Conservation (phyloP, 495 filamentous ascomycete genomes). For the Astrocystis sublimbata region DNA sequence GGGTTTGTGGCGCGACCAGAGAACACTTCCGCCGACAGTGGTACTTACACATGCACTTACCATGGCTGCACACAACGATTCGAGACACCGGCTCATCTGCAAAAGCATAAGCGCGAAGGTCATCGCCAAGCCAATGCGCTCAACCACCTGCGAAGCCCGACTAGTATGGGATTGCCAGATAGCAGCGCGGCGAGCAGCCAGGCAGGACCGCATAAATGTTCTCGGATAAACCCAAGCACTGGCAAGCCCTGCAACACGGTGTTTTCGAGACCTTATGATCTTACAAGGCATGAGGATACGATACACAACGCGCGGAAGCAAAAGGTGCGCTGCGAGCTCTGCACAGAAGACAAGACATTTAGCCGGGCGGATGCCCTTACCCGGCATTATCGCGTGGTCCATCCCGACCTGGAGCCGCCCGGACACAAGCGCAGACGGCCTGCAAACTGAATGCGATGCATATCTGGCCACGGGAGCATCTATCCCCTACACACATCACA, state of each 20-base stretch:
- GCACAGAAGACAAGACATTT: constrained; percentile 97
- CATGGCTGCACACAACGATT: constrained; percentile 88
- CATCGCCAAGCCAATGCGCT: constrained; percentile 67
- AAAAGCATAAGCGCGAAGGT: constrained; percentile 93
- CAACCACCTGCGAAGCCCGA: constrained; percentile 31
- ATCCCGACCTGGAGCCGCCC: constrained; percentile 80
- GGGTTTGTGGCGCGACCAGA: constrained; percentile 53
- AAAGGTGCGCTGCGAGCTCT: constrained; percentile 92
- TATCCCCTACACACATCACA: too few species aligned
- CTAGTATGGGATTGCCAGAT: constrained; percentile 10
- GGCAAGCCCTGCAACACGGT: constrained; percentile 94
- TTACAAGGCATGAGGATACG: constrained; percentile 95
- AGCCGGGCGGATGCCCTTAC: constrained; percentile 90
- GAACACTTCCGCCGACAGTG: constrained; percentile 70
- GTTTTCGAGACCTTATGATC: constrained; percentile 97
- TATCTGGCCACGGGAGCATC: too few species aligned
- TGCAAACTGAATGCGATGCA: constrained; percentile 19
- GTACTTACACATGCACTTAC: constrained; percentile 94
- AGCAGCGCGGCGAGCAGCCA: constrained; percentile 63
- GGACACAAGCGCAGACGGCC: constrained; percentile 59
- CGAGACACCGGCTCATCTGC: constrained; percentile 78
- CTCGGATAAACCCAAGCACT: constrained; percentile 91
- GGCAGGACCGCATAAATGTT: constrained; percentile 86
- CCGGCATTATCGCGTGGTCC: constrained; percentile 87
- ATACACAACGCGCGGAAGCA: constrained; percentile 94